Base-by-base conservation (phyloP, 2,329 filamentous ascomycete species). In the Beauveria sp. region DNA sequence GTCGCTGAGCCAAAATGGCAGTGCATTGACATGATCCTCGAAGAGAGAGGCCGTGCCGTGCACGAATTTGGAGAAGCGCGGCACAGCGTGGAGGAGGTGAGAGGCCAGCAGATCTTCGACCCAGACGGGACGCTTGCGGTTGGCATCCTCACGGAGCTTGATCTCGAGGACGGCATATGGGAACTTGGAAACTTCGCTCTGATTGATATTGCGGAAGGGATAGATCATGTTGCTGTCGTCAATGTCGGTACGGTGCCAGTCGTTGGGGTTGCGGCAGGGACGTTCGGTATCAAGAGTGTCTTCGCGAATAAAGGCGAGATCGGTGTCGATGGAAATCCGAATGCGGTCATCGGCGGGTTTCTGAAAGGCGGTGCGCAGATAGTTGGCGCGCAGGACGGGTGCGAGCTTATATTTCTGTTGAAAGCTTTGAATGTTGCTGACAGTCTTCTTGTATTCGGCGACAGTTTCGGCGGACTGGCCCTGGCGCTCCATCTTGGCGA, bases 51-150 rank as follows among this genome's bases (percentile, higher is more conserved):
- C 93, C 5, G 96, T 87, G 64, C 95, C 95, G 69, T 99, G 93
- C 2, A 96, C 89, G 68, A 98, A 99, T 74, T 99, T 99, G 69
- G 92, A 97, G 77, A 99, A 99, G 56, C 89, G 86, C 1, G 93
- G 91, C 0, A 90, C 87, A 51, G 92, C 86, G 71, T 96, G 92
- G 65, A 99, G 90, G 5, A 99, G 83, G 73, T 99, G 93, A 5
- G 92, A 97, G 58, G 85, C 82, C 85, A 96, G 97, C 67, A 99
- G 78, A 67, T 99, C 95, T 67, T 92, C 85, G 40, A 98, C 81
- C 95, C 95, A 99, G 65, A 87, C 84, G 5, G 89, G 88, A 60
- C 86, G 85, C 74, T 90, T 92, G 66, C 85, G 82, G 64, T 77
- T 76, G 57, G 77, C 79, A 64, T 84, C 82, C 63, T 89, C 86